These are phyloP conservation scores for Talaromyces sp. DNA, from an alignment of 2,329 filamentous ascomycete species.

Conservation along the genomic window DNA sequence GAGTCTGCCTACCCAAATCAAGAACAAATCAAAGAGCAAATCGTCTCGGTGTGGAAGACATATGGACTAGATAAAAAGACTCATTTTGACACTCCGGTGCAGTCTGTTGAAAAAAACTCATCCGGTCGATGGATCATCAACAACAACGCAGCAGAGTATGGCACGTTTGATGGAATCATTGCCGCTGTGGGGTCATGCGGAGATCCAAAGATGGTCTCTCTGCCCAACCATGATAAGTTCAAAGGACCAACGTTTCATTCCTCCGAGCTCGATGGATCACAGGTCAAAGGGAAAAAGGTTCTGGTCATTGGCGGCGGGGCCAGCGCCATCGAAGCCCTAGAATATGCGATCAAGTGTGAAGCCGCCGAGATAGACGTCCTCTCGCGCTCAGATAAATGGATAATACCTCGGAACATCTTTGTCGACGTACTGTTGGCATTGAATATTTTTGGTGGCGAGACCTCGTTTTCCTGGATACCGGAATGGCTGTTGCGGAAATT, in stretches of 20 bases:
- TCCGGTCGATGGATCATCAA: conserved; percentile 74
- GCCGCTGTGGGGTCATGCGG: conserved; percentile 76
- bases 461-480: conserved; percentile 68
- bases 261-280: conserved; percentile 65
- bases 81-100: conserved; percentile 63
- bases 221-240: conserved; percentile 67
- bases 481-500: conserved; percentile 67
- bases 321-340: conserved; percentile 73
- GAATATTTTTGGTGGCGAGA: conserved; percentile 76
- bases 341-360: conserved; percentile 64
- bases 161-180: conserved; percentile 72
- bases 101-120: conserved; percentile 62
- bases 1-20: conserved; percentile 69
- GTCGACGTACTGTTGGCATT: conserved; percentile 67
- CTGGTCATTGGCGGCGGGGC: conserved; percentile 73
- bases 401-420: conserved; percentile 73
- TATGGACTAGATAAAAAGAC: conserved; percentile 69
- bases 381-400: conserved; percentile 77
- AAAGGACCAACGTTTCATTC: conserved; percentile 70
- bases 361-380: conserved; percentile 67
- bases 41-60: conserved; percentile 65
- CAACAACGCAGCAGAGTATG: conserved; percentile 60
- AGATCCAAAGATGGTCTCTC: conserved; percentile 64
- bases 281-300: conserved; percentile 68
- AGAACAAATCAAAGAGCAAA: conserved; percentile 67